Evolutionary conservation across 1,284 basidiomycete species (phyloP).

Genomic region (Apiotrichum laibachii): DNA sequence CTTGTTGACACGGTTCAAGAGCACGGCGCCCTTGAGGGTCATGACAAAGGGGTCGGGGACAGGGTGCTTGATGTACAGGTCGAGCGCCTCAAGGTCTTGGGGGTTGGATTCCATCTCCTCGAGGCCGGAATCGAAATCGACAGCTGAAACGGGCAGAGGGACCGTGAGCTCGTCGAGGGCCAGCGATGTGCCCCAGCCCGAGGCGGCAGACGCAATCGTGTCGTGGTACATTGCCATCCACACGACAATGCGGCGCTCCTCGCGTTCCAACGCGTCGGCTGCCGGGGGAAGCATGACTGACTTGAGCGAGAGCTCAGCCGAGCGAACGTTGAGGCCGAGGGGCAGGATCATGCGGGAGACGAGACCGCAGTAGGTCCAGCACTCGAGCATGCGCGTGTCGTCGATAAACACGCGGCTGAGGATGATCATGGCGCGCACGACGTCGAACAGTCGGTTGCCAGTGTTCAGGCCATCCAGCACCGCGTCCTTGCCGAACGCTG

Average conservation of each 20-base stretch:
- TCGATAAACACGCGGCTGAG: conserved; percentile 47
- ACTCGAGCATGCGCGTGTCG: conserved; percentile 50
- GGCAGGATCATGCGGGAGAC: conserved; percentile 47
- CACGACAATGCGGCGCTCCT: conserved; percentile 44
- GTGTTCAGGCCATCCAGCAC: conserved; percentile 45
- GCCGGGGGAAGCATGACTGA: conserved; percentile 46
- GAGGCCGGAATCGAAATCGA: conserved; percentile 36
- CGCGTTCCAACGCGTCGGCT: conserved; percentile 46
- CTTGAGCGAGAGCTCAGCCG: conserved; percentile 45
- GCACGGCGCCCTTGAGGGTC: conserved; percentile 35
- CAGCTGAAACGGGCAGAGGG: conserved; percentile 39
- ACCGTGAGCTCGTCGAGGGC: conserved; percentile 47
- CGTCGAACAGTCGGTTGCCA: conserved; percentile 46
- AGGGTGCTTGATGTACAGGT: conserved; percentile 49
- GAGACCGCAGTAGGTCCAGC: conserved; percentile 47
- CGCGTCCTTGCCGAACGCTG: conserved; percentile 42
- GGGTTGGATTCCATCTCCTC: conserved; percentile 43
- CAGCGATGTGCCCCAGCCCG: conserved; percentile 49
- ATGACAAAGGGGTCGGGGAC: conserved; percentile 46
- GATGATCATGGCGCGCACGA: conserved; percentile 48
- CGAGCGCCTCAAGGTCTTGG: conserved; percentile 47
- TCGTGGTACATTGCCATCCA: conserved; percentile 51
- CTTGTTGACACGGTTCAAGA: conserved; percentile 38
- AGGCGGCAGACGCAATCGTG: conserved; percentile 41
- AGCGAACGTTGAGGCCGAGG: conserved; percentile 46